Evolutionary conservation across 805 yeast genomes (phyloP).

Genomic region (Priceomyces haplophilus): DNA sequence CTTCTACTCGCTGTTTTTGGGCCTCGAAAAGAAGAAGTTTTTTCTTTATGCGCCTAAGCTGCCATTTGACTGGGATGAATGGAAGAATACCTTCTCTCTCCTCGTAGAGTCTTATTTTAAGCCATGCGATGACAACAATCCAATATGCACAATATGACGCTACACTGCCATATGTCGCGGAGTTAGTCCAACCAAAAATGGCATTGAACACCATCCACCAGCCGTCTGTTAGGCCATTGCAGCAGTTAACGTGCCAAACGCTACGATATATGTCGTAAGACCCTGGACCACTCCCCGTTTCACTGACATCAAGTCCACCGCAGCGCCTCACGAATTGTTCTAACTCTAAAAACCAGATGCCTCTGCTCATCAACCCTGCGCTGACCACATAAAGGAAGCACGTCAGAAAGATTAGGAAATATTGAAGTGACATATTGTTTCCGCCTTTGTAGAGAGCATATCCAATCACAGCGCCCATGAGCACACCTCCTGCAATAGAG

Average conservation of each 20-base stretch:
- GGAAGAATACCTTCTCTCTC: slow-evolving; percentile 61
- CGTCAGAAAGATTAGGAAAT: slow-evolving; percentile 70
- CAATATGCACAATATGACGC: slow-evolving; percentile 70
- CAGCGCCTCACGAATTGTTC: slow-evolving; percentile 72
- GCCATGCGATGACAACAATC: slow-evolving; percentile 47
- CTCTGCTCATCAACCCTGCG: slow-evolving; percentile 81
- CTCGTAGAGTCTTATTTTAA: slow-evolving; percentile 45
- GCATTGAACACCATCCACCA: slow-evolving; percentile 91
- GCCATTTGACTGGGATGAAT: slow-evolving; percentile 58
- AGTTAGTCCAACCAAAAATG: slow-evolving; percentile 88
- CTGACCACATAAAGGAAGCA: slow-evolving; percentile 81
- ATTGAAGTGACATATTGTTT: slow-evolving; percentile 68
- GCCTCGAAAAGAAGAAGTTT: slow-evolving; percentile 22
- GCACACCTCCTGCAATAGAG: slow-evolving; percentile 53
- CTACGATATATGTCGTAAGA: slow-evolving; percentile 76
- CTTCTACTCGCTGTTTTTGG: background rate
- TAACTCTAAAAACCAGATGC: slow-evolving; percentile 86
- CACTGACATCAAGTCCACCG: slow-evolving; percentile 80
- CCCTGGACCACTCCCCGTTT: slow-evolving; percentile 91
- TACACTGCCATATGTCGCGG: slow-evolving; percentile 89
- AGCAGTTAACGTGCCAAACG: slow-evolving; percentile 94
- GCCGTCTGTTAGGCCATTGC: slow-evolving; percentile 90
- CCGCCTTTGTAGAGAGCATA: slow-evolving; percentile 71
- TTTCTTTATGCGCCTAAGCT: slow-evolving; percentile 51
- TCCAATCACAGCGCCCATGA: slow-evolving; percentile 64